phyloP scores from a whole-genome alignment of 768 basidiomycete genomes.

The Rhodotorula toruloides region DNA sequence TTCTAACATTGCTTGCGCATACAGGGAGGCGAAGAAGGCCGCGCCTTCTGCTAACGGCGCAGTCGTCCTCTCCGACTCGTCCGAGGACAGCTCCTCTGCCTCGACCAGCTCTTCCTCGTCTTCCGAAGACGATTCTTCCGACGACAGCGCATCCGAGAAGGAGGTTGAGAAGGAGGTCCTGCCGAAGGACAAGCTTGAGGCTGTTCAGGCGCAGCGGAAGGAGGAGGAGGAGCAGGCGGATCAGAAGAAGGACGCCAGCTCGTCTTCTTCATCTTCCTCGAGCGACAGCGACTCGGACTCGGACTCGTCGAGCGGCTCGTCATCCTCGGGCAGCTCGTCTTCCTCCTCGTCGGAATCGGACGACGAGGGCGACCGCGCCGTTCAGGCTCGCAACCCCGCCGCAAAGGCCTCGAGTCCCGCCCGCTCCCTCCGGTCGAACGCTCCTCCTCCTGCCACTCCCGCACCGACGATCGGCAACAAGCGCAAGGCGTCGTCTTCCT shows the following conservation, averaged over 20 bases:
- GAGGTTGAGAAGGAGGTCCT: slow-evolving; percentile 35
- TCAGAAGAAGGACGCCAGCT: not conserved
- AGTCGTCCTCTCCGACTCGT: slow-evolving; percentile 2
- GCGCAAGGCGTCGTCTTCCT: slow-evolving; percentile 13
- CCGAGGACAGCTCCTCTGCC: slow-evolving; percentile 2
- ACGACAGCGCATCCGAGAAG: slow-evolving; percentile 13
- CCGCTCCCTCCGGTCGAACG: no score
- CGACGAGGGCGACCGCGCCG: slow-evolving; percentile 31
- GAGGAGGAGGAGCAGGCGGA: not conserved
- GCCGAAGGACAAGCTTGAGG: slow-evolving; percentile 17
- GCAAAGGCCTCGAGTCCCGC: not conserved
- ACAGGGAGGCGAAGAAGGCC: not conserved
- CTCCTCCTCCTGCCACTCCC: slow-evolving; percentile 4
- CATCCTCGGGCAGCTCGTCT: slow-evolving; percentile 43
- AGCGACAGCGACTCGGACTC: slow-evolving; percentile 2
- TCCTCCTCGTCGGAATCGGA: no score
- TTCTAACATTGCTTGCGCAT: no score
- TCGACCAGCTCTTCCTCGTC: slow-evolving; percentile 21
- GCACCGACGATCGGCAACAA: slow-evolving; percentile 22
- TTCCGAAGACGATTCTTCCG: slow-evolving; percentile 38
- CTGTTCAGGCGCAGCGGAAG: slow-evolving; percentile 16
- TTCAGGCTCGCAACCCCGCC: slow-evolving; percentile 20
- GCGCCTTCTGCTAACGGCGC: not conserved
- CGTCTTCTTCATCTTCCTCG: slow-evolving; percentile 35
- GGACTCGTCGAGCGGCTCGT: not conserved